These are phyloP conservation scores for Chaetomiaceae sp. DNA, from an alignment of 2,329 filamentous ascomycete genomes.

Conservation along the genomic window DNA sequence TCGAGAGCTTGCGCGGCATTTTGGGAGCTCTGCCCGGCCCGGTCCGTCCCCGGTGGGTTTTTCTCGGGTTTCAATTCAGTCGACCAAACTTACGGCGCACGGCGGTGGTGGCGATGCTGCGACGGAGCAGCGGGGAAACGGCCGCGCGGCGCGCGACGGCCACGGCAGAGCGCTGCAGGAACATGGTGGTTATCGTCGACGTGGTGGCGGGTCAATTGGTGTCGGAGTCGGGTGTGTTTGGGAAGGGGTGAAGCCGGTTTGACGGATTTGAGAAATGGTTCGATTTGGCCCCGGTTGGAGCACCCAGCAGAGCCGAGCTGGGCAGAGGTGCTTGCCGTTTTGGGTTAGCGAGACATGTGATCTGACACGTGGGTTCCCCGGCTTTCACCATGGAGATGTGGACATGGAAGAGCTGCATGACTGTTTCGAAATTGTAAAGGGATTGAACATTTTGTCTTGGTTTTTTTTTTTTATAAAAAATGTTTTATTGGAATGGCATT, in stretches of 20 bases:
- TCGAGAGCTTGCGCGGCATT: conserved; percentile 18
- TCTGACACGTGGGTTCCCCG: conserved; percentile 10
- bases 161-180: conserved; percentile 60
- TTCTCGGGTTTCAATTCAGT: no score
- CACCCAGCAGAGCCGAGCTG: conserved; percentile 10
- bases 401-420: no score
- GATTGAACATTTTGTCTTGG: no score
- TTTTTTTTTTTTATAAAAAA: no score
- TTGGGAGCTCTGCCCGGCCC: conserved; percentile 7
- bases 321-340: conserved; percentile 21
- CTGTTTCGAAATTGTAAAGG: no score
- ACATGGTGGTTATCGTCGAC: conserved; percentile 45
- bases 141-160: conserved; percentile 58
- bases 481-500: no score
- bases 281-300: conserved; percentile 17
- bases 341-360: conserved; percentile 19
- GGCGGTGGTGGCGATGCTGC: conserved; percentile 57
- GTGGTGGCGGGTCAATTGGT: conserved; percentile 16
- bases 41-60: conserved; percentile 10
- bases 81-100: conserved; percentile 55
- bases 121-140: conserved; percentile 49
- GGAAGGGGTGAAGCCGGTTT: conserved; percentile 11
- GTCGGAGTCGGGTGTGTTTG: conserved; percentile 4
- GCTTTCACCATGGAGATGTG: not conserved
- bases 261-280: conserved; percentile 23